Evolutionary conservation across 2,329 filamentous ascomycete genomes (phyloP).

Genomic region (Zymoseptoria crescenta): DNA sequence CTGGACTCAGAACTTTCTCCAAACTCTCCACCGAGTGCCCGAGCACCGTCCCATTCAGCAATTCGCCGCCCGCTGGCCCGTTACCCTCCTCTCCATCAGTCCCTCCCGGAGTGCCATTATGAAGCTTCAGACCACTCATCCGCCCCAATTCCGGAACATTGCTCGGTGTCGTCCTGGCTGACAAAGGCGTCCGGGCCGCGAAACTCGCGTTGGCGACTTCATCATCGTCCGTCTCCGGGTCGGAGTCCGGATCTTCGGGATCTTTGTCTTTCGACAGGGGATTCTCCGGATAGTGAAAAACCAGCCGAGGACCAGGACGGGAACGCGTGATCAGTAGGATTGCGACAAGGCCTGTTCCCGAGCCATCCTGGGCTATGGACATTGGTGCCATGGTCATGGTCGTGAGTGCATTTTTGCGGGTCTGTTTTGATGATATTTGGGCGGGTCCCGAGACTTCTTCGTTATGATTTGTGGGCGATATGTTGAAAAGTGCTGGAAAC

Average conservation of each 20-base stretch:
- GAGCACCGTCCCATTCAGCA: conserved; percentile 10
- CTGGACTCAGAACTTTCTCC: conserved; percentile 71
- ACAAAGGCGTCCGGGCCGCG: not conserved
- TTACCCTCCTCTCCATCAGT: not conserved
- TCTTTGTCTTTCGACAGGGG: conserved; percentile 2
- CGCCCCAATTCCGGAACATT: not conserved
- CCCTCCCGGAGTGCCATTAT: not conserved
- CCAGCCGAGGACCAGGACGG: conserved; percentile 70
- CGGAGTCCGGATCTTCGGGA: conserved; percentile 9
- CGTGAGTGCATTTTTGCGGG: not conserved
- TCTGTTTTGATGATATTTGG: not conserved
- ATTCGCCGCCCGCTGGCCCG: not conserved
- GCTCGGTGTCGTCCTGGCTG: not conserved
- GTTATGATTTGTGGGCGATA: too few species aligned
- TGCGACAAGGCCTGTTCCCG: conserved; percentile 46
- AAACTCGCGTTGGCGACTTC: not conserved
- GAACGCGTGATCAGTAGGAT: conserved; percentile 71
- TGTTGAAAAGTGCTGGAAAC: too few species aligned
- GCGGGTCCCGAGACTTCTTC: not conserved
- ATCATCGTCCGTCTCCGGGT: conserved; percentile 11
- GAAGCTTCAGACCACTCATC: not conserved
- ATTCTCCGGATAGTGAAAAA: conserved; percentile 69
- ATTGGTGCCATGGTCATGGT: not conserved
- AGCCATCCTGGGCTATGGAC: not conserved
- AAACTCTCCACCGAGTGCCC: conserved; percentile 52